Percentiles rank a stretch among this genome's conserved stretches.
Conservation (phyloP, 1,139 yeast genomes). For the Hansenula sp. region DNA sequence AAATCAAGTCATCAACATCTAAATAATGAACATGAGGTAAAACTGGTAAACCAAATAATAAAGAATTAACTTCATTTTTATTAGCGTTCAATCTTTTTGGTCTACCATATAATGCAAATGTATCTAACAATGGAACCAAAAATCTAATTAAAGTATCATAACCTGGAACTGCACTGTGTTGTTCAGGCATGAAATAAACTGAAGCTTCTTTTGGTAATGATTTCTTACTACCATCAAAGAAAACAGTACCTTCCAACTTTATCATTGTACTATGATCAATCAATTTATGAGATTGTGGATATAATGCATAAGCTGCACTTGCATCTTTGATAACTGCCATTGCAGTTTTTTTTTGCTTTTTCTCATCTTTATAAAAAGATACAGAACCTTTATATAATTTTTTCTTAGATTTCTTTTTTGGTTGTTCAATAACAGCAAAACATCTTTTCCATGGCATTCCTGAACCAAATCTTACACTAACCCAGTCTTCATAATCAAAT, state of each 20-base stretch:
- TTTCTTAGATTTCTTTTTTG: conserved; percentile 32
- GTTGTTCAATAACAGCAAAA: conserved; percentile 87
- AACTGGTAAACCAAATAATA: conserved; percentile 88
- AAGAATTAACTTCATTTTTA: conserved; percentile 70
- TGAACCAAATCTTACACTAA: conserved; percentile 86
- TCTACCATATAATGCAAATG: conserved; percentile 86
- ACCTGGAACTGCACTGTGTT: conserved; percentile 89
- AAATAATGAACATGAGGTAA: conserved; percentile 84
- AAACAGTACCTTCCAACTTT: conserved; percentile 79
- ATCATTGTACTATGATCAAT: conserved; percentile 86
- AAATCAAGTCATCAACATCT: conserved; percentile 49
- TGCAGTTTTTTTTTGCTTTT: conserved; percentile 64
- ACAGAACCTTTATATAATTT: conserved; percentile 52
- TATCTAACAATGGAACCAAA: conserved; percentile 78
- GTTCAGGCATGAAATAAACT: conserved; percentile 94
- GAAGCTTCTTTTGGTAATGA: conserved; percentile 69
- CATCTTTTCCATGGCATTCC: conserved; percentile 99
- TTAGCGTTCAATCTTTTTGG: conserved; percentile 88
- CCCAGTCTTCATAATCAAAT: conserved; percentile 91
- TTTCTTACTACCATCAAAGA: conserved; percentile 50
- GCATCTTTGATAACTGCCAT: conserved; percentile 79
- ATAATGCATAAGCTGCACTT: conserved; percentile 80
- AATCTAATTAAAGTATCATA: conserved; percentile 90
- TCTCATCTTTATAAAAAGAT: conserved; percentile 63
- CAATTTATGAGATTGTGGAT: conserved; percentile 77